Percentiles rank a stretch among this genome's conserved stretches.
Evolutionary conservation across 371 early-diverging fungal species (phyloP).

Genomic region (Zychaea mexicana): DNA sequence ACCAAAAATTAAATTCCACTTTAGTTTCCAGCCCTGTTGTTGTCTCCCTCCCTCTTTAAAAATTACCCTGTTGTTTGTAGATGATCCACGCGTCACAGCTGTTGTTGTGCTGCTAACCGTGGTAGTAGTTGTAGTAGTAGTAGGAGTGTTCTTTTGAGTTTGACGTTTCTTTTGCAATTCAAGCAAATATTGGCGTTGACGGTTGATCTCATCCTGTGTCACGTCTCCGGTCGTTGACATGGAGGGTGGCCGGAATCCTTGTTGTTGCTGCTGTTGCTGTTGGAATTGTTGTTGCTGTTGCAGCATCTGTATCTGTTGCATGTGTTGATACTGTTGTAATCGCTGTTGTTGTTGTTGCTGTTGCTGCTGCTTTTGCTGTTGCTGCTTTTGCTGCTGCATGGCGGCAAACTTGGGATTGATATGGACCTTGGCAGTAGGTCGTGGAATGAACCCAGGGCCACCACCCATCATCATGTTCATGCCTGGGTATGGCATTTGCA

Average conservation of each 20-base stretch:
- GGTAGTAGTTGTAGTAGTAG: not conserved
- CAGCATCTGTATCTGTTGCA: not conserved
- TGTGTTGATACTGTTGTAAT: not conserved
- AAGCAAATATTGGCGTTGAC: not conserved
- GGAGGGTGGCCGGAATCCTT: not conserved
- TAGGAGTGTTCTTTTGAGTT: not conserved
- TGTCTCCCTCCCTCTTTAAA: too few relatives aligned
- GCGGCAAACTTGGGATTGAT: conserved; percentile 13
- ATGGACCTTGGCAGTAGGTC: not conserved
- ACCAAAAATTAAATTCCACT: not conserved
- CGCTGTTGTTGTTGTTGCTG: not conserved
- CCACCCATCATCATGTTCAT: not conserved
- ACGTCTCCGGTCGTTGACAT: conserved; percentile 26
- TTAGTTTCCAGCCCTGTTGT: too few relatives aligned
- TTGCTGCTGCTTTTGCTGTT: not conserved
- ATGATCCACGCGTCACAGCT: too few relatives aligned
- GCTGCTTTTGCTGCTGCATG: not conserved
- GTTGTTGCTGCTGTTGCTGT: not conserved
- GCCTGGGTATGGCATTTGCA: not conserved
- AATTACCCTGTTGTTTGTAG: too few relatives aligned
- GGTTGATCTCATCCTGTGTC: conserved; percentile 33
- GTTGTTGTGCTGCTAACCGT: not conserved
- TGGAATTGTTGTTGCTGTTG: not conserved
- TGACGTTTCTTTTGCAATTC: not conserved
- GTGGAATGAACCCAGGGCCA: not conserved